A percentile compares a stretch with the other conserved stretches of the same genome.
phyloP scores from a whole-genome alignment of 495 filamentous ascomycete genomes.

The Podospora tetraspora region DNA sequence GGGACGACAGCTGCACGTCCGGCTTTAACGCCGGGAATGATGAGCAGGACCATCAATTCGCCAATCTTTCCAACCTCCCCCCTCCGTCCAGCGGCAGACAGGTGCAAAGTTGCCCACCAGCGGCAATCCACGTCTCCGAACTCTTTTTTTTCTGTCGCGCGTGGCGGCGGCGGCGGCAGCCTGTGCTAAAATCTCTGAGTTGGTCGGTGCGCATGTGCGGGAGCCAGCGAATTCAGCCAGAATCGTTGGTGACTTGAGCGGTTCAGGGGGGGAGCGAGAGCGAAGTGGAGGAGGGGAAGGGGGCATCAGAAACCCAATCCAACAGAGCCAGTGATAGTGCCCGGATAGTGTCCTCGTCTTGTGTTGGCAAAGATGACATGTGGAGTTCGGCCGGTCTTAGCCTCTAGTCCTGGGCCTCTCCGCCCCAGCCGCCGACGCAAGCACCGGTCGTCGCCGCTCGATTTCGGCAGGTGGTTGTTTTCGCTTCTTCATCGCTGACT shows the following conservation, averaged over 20 bases:
- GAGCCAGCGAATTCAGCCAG: conserved; percentile 22
- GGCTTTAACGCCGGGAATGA: conserved; percentile 28
- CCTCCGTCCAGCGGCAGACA: neutral
- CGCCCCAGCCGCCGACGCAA: conserved; percentile 11
- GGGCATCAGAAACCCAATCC: neutral
- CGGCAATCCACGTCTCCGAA: neutral
- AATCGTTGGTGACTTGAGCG: neutral
- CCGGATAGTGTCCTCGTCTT: neutral
- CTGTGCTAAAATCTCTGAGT: neutral
- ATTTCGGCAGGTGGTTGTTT: conserved; percentile 26
- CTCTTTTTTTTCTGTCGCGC: neutral
- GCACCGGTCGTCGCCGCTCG: conserved; percentile 19
- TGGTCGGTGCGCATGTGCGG: conserved; percentile 2
- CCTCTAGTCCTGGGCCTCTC: neutral
- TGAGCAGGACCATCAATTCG: conserved; percentile 12
- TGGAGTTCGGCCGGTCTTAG: conserved; percentile 1
- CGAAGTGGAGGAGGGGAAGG: neutral
- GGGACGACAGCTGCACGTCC: conserved; percentile 13
- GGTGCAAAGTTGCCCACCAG: neutral
- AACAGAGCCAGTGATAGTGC: neutral
- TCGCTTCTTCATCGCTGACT: conserved; percentile 22
- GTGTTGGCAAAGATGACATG: neutral
- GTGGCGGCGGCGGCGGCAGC: neutral
- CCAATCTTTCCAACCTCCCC: conserved; percentile 6
- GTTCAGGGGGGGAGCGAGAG: conserved; percentile 2